Base-by-base conservation (phyloP, 495 filamentous ascomycete species). In the Schizothecium vesticola region DNA sequence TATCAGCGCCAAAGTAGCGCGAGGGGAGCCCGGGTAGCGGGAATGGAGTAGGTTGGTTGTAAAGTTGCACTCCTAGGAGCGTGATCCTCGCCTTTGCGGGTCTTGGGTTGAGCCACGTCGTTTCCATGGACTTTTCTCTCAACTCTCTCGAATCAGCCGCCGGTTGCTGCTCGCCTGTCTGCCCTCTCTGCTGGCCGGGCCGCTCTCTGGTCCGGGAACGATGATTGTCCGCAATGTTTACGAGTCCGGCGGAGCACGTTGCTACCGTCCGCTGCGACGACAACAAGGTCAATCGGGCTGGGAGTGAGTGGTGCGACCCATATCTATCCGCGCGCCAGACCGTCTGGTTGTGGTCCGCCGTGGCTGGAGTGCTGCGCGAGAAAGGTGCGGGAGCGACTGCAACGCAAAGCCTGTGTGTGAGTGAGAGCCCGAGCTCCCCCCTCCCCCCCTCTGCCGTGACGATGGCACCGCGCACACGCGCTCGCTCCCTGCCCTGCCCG, bases 161-260 rank as follows among this genome's bases (percentile, higher is more conserved):
- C 65, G 65, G 22, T 9, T 60, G 59, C 64, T 59, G 64, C 64
- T 66, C 64, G 28, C 28, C 28, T 29, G 33, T 43, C 33, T 43
- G 16, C 19, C 16, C n/a, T n/a, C n/a, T n/a, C n/a, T n/a, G n/a
- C n/a, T 8, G 43, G 43, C 19, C 7, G 57, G 57, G 25, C 64
- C 56, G n/a, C 36, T 28, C 31, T 26, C 65, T 66, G 65, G 65
- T 26, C 65, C 65, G 65, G 56, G 65, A 43, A 12, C 57, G 9
- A 65, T 26, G 65, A 43, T 23, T 65, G 56, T 63, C 19, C 60
- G 56, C 25, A 28, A 36, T 56, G 61, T 19, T 51, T 51, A 51
- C 43, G 43, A 51, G 43, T 51, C 23, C 68, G 59, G 70, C 66
- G 67, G 65, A 65, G 71, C 67, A 70, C 67, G 71, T 69, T 69